Evolutionary conservation across 805 yeast species (phyloP).

Genomic region (Isabelozyma heimii): DNA sequence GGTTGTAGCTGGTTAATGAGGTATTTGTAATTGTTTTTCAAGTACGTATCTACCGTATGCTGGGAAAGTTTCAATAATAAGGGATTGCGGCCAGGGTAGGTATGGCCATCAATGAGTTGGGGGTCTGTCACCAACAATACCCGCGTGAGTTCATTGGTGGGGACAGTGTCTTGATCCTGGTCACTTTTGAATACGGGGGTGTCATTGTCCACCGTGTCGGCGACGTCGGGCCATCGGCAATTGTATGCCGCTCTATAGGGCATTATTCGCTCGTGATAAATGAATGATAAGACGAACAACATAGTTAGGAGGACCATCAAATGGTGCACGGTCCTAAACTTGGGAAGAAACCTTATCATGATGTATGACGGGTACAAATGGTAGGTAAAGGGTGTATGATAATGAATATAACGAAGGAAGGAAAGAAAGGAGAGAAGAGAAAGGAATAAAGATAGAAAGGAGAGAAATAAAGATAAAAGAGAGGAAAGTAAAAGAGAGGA

Average conservation of each 20-base stretch:
- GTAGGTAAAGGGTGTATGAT: no score
- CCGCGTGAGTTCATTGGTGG: slow-evolving; percentile 12
- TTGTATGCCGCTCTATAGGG: slow-evolving; percentile 23
- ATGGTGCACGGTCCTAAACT: slow-evolving; percentile 26
- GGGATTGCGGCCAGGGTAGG: slow-evolving; percentile 39
- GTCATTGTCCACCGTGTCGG: neutral
- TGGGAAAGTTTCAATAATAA: slow-evolving; percentile 29
- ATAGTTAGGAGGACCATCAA: slow-evolving; percentile 18
- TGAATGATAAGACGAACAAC: slow-evolving; percentile 29
- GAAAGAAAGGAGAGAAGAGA: neutral
- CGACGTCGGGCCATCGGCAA: slow-evolving; percentile 33
- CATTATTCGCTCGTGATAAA: slow-evolving; percentile 29
- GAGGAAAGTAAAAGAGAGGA: neutral
- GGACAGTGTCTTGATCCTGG: slow-evolving; percentile 4
- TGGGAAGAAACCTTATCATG: slow-evolving; percentile 8
- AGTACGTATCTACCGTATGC: slow-evolving; percentile 40
- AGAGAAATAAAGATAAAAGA: neutral
- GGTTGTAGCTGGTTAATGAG: slow-evolving; percentile 31
- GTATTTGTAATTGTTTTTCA: slow-evolving; percentile 35
- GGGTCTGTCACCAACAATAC: slow-evolving; percentile 43
- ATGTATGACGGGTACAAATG: no score
- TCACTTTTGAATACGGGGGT: slow-evolving; percentile 1
- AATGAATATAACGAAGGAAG: neutral
- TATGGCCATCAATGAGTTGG: slow-evolving; percentile 43
- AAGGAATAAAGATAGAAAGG: neutral